Evolutionary conservation across 2,329 filamentous ascomycete genomes (phyloP), one percentile per base, ranked within the genome.

Genomic region (Helotiales sp.): DNA sequence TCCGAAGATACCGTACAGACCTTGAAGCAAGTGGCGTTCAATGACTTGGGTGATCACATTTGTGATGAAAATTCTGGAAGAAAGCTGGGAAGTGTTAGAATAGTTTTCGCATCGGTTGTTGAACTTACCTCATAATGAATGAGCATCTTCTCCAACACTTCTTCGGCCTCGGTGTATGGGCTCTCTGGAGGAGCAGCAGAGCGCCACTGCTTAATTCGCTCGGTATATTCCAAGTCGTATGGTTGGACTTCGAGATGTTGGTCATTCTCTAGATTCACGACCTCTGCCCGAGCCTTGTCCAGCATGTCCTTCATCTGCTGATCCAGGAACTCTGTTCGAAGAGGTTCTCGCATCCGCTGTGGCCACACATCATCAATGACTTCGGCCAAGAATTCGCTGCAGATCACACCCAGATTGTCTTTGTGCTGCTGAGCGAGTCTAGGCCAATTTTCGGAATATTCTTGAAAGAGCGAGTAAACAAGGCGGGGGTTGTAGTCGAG

Each of bases 281-380:
- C 64, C 24, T 69, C 64, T 3, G n/a, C 34, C 50, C 63, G 55
- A 1, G 67, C 64, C 26, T 59, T 58, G 20, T 66, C 61, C 37
- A 66, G 34, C 57, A 66, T 64, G 1, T 61, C 61, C 15, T 62
- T 61, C 57, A 66, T 64, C 55, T 65, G 63, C 20, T 54, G 59
- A 49, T 69, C 63, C 22, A 69, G 32, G 26, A 69, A 69, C 8
- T 60, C 60, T 11, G 37, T 64, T 4, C 66, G 63, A 11, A 69
- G 34, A 11, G 66, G 66, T 58, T 66, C 63, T 1, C 63, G 63
- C 66, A 69, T 69, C n/a, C 63, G 32, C 26, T 58, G 34, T 20
- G 66, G 66, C 66, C 66, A 69, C 11, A 65, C 54, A 37, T 69
- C 63, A 30, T 69, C 66, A 32, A 69, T 65, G 4, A 69, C 66